Percentiles rank a stretch among this genome's conserved stretches.
These are phyloP conservation scores for Nitzschia putrida DNA, from an alignment of 108 stramenopile species.

Conservation along the genomic window DNA sequence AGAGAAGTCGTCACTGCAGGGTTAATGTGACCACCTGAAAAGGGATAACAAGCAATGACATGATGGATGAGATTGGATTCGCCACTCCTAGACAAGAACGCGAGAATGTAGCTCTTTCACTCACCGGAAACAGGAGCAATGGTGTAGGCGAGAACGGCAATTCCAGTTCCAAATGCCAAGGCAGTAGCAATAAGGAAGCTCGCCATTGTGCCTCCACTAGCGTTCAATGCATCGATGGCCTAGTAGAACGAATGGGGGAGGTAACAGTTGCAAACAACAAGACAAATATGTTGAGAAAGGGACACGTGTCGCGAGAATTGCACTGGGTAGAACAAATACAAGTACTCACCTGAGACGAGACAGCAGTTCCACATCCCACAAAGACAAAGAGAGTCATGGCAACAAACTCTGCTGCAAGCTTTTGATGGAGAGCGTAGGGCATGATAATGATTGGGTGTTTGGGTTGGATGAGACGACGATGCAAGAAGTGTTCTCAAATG, in stretches of 20 bases:
- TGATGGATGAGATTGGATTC: neutral
- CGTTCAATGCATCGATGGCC: constrained; percentile 18
- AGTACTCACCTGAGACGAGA: constrained; percentile 3
- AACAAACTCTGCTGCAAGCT: constrained; percentile 35
- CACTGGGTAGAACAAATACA: constrained; percentile 1
- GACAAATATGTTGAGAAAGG: too few species aligned
- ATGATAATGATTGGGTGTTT: neutral
- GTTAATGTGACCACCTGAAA: constrained; percentile 28
- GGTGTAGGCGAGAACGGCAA: constrained; percentile 23
- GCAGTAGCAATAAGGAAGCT: constrained; percentile 23
- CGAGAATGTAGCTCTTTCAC: neutral
- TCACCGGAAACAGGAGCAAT: constrained; percentile 21
- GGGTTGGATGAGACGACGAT: too few species aligned
- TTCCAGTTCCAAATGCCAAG: constrained; percentile 33
- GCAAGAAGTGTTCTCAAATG: too few species aligned
- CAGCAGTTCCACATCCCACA: constrained; percentile 28
- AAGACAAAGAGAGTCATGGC: constrained; percentile 32
- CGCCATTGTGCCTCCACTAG: constrained; percentile 18
- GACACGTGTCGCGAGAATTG: too few species aligned
- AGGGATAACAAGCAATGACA: neutral
- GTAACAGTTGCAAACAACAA: neutral
- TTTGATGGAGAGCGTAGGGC: neutral
- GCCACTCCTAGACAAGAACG: neutral
- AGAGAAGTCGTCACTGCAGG: constrained; percentile 8
- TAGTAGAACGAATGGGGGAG: constrained; percentile 2